Percentiles rank a stretch among this genome's conserved stretches.
Conservation (phyloP, 352 stramenopile species). For the Pythium rhizo-oryzae region DNA sequence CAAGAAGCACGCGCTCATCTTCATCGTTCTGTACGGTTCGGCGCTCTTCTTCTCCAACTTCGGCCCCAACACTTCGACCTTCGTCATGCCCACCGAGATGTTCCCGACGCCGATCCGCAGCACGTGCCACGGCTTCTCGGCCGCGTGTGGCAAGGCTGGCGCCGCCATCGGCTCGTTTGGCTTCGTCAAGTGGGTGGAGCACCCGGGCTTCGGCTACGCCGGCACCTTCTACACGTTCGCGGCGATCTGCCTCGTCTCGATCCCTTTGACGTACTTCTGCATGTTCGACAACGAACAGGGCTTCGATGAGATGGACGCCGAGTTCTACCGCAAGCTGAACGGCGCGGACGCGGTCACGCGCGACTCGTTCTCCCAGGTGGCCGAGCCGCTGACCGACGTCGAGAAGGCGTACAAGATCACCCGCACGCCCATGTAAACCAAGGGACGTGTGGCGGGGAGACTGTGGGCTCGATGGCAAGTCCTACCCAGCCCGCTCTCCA, state of each 20-base stretch:
- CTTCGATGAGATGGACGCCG: no score
- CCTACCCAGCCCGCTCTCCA: no score
- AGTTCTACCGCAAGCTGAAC: conserved; percentile 21
- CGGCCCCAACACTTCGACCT: conserved; percentile 70
- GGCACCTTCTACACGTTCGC: conserved; percentile 39
- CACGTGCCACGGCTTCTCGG: conserved; percentile 73
- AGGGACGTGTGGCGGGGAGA: no score
- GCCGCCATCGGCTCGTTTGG: conserved; percentile 31
- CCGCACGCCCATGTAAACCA: no score
- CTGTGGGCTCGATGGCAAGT: no score
- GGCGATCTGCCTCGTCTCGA: conserved; percentile 32
- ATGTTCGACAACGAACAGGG: no score
- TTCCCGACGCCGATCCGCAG: conserved; percentile 37
- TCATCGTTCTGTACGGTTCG: conserved; percentile 59
- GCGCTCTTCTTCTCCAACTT: conserved; percentile 41
- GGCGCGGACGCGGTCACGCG: conserved; percentile 15
- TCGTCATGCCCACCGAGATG: conserved; percentile 74
- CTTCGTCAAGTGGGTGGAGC: conserved; percentile 36
- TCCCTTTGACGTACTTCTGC: conserved; percentile 30
- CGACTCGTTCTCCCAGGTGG: conserved; percentile 21
- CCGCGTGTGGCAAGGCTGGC: conserved; percentile 27
- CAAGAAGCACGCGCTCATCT: conserved; percentile 30
- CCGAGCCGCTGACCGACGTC: not conserved
- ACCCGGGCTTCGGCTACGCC: conserved; percentile 33
- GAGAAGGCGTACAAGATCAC: not conserved